Evolutionary conservation across 2,329 filamentous ascomycete genomes (phyloP), one percentile per base, ranked within the genome.

Genomic region (Colletotrichum sp.): DNA sequence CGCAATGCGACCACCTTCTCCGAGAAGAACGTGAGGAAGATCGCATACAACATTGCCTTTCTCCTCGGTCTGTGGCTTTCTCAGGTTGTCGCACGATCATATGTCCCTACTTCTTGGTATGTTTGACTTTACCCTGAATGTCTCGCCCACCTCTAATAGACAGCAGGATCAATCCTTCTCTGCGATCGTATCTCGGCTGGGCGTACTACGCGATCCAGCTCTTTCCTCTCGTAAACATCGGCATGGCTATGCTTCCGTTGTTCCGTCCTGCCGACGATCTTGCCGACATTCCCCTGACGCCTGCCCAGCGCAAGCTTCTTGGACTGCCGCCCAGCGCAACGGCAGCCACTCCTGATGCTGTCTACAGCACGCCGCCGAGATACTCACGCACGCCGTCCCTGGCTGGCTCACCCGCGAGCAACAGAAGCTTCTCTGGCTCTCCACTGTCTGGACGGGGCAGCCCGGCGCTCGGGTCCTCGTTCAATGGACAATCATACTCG

Each of bases 261-360:
- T 85, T 95, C 80, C 91, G 93, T 78, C 89, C 90, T 59, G 89
- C 89, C 79, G 97, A 99, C 84, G 91, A 96, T 77, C 90, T 98
- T 78, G 88, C 93, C 84, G 97, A 99, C 83, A 98, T 99, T 67
- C 93, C 96, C 77, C 90, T 99, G 79, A 98, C 96, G 1, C 93
- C 95, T n/a, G 92, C 93, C 15, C 97, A 99, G 87, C 94, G 96
- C 77, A 90, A 93, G 78, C 90, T 98, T 16, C 92, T 99, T 67
- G 96, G 96, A 64, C 91, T 99, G 5, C 91, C 93, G 52, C 93
- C 95, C 4, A 91, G 89, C 74, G 88, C 90, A 4, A 85, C 87
- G 3, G 87, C 91, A 4, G 90, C 94, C 0, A 94, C 93, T 0
- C 93, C 95, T 3, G 90, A 91, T 69, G 91, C 91, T 73, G 82